Conservation (phyloP, 2,329 filamentous ascomycete genomes). For the Neophaeococcomyces aloes region DNA sequence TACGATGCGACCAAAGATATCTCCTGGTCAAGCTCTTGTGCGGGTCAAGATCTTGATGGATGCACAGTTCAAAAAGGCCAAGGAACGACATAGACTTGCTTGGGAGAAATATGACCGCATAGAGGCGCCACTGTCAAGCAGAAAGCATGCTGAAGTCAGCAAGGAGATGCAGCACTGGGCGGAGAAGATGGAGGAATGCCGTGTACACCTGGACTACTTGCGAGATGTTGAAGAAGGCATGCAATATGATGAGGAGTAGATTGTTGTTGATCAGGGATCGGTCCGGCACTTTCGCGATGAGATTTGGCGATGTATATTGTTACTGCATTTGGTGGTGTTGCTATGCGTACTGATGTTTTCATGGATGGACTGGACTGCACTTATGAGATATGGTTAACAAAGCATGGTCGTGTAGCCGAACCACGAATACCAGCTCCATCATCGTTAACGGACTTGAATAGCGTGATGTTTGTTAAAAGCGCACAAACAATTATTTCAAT, state of each 20-base stretch:
- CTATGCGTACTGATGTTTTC: too few relatives aligned
- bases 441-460: too few relatives aligned
- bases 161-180: conserved; percentile 20
- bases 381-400: too few relatives aligned
- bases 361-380: too few relatives aligned
- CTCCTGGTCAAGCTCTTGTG: conserved; percentile 62
- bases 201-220: conserved; percentile 21
- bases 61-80: conserved; percentile 69
- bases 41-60: conserved; percentile 73
- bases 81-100: conserved; percentile 51
- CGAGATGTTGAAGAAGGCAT: conserved; percentile 22
- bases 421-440: too few relatives aligned
- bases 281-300: too few relatives aligned
- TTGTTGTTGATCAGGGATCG: too few relatives aligned
- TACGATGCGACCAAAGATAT: conserved; percentile 52
- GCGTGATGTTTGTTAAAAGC: too few relatives aligned
- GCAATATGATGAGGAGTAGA: conserved; percentile 3
- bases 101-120: conserved; percentile 21
- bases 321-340: too few relatives aligned
- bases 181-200: conserved; percentile 22
- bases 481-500: too few relatives aligned
- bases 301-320: too few relatives aligned
- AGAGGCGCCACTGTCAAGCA: conserved; percentile 19
- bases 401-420: too few relatives aligned
- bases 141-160: conserved; percentile 19